These are phyloP conservation scores for Kluyveromyces marxianus DNA, from an alignment of 1,139 yeast genomes.

Conservation along the genomic window DNA sequence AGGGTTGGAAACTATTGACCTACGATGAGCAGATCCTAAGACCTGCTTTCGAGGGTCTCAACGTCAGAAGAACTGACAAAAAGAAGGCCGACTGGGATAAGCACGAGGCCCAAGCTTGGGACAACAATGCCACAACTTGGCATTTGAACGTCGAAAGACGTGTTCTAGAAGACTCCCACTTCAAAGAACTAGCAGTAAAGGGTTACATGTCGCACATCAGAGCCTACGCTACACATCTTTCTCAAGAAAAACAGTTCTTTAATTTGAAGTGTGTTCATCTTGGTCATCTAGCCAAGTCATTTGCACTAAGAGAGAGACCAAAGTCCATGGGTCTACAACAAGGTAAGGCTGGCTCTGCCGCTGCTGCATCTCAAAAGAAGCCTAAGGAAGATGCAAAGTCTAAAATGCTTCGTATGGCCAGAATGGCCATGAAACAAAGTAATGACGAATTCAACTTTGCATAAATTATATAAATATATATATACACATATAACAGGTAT, in stretches of 20 bases:
- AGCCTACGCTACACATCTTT: constrained; percentile 94
- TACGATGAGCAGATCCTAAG: constrained; percentile 48
- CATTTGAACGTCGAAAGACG: constrained; percentile 86
- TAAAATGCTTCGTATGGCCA: constrained; percentile 74
- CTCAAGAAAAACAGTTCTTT: constrained; percentile 69
- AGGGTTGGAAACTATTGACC: constrained; percentile 42
- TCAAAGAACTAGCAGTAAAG: constrained; percentile 57
- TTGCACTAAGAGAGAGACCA: constrained; percentile 92
- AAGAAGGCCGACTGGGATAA: constrained; percentile 21
- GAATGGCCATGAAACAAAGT: constrained; percentile 53
- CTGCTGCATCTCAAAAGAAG: constrained; percentile 27
- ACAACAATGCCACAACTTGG: constrained; percentile 92
- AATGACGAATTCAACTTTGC: constrained; percentile 65
- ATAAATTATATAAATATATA: background rate
- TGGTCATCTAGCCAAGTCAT: constrained; percentile 92
- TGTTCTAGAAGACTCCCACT: constrained; percentile 59
- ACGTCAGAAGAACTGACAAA: constrained; percentile 31
- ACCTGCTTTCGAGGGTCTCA: constrained; percentile 51
- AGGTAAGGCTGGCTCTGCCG: constrained; percentile 36
- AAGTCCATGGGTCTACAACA: constrained; percentile 41
- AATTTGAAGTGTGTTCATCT: constrained; percentile 76
- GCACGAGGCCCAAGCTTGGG: constrained; percentile 53
- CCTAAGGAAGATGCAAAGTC: constrained; percentile 50
- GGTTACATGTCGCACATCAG: constrained; percentile 86
- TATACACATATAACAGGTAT: background rate